phyloP scores from a whole-genome alignment of 345 rosid species.

The Aquilaria sinensis region DNA sequence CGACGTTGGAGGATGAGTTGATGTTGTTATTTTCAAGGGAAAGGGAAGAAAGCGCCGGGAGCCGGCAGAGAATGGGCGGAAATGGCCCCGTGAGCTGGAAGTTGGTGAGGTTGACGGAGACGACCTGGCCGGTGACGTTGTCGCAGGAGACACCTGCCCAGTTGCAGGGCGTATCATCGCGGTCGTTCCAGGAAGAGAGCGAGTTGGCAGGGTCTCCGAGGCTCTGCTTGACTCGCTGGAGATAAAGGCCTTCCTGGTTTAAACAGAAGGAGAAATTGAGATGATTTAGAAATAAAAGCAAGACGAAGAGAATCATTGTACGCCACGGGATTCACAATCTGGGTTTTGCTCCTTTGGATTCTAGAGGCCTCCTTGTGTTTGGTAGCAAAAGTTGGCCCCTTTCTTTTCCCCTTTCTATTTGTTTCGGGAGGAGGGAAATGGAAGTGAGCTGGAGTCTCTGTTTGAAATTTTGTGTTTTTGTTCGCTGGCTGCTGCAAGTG shows the following conservation, averaged over 20 bases:
- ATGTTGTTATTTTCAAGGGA: constrained; percentile 44
- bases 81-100: constrained; percentile 62
- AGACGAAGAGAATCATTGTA: constrained; percentile 30
- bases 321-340: background rate
- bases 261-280: constrained; percentile 23
- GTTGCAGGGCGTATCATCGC: constrained; percentile 60
- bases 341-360: constrained; percentile 1
- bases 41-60: constrained; percentile 44
- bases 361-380: background rate
- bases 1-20: constrained; percentile 55
- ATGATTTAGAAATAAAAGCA: constrained; percentile 22
- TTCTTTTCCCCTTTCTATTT: background rate
- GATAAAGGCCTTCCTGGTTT: constrained; percentile 71
- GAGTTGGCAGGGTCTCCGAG: constrained; percentile 50
- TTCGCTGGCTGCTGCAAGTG: background rate
- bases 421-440: no score
- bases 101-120: constrained; percentile 44
- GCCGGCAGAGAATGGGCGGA: constrained; percentile 68
- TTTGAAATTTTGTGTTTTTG: background rate
- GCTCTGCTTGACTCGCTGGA: constrained; percentile 49
- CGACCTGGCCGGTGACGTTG: constrained; percentile 28
- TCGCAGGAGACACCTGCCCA: constrained; percentile 77
- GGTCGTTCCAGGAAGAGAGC: constrained; percentile 63
- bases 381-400: background rate
- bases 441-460: no score